These are phyloP conservation scores for Posidonia oceanica DNA, from an alignment of 116 monocot genomes.

Conservation along the genomic window DNA sequence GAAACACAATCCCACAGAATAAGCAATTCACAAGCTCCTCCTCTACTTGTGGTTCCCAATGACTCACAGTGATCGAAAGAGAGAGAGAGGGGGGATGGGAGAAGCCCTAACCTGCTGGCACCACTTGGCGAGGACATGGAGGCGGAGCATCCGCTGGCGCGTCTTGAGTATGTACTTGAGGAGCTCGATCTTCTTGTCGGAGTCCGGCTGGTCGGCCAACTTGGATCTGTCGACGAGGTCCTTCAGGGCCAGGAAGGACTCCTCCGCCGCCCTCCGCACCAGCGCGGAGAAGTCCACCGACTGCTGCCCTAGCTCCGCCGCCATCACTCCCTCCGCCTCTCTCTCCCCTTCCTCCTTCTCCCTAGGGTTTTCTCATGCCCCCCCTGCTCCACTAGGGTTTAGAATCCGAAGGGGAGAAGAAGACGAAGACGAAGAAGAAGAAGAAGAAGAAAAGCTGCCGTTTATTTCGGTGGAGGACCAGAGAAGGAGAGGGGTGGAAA, in stretches of 20 bases:
- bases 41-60: neutral
- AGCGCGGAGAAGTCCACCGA: constrained; percentile 82
- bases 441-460: too few species aligned
- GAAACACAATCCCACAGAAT: neutral
- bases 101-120: constrained; percentile 72
- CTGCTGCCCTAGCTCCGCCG: constrained; percentile 84
- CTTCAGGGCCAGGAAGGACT: constrained; percentile 73
- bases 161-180: constrained; percentile 85
- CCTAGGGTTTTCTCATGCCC: neutral
- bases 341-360: neutral
- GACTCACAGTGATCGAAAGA: too few species aligned
- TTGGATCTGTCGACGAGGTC: constrained; percentile 73
- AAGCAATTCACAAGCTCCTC: neutral
- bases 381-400: too few species aligned
- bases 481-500: too few species aligned
- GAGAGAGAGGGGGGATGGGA: too few species aligned
- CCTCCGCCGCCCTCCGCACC: constrained; percentile 83
- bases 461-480: too few species aligned
- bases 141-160: constrained; percentile 95
- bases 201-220: constrained; percentile 52
- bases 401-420: too few species aligned
- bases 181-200: constrained; percentile 94
- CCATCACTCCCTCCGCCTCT: constrained; percentile 20
- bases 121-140: constrained; percentile 98
- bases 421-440: too few species aligned